A percentile compares a stretch with the other conserved stretches of the same genome.
Conservation (phyloP, 352 stramenopile species). For the Thalassiosira hispida region DNA sequence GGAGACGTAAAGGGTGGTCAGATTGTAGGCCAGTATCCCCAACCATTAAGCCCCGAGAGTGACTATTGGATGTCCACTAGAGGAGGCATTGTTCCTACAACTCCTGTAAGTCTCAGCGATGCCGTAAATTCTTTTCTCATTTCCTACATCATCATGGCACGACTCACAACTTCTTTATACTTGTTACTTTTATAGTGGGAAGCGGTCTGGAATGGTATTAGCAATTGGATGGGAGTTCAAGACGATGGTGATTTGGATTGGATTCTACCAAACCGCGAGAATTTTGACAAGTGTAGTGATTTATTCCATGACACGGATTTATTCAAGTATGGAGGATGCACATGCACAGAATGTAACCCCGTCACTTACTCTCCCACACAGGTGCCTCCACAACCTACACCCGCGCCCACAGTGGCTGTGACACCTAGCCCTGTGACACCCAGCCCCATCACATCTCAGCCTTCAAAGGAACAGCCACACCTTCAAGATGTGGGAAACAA, state of each 20-base stretch:
- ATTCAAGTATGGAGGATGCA: constrained; percentile 30
- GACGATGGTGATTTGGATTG: constrained; percentile 39
- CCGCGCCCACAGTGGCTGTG: background rate
- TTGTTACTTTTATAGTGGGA: no score
- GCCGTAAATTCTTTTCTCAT: no score
- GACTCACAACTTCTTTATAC: no score
- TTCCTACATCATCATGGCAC: no score
- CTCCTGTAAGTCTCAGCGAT: no score
- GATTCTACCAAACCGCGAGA: constrained; percentile 44
- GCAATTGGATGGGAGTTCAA: constrained; percentile 49
- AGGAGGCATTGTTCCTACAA: constrained; percentile 78
- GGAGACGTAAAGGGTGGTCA: constrained; percentile 60
- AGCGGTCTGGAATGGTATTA: constrained; percentile 46
- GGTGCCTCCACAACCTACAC: background rate
- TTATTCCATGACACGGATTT: constrained; percentile 26
- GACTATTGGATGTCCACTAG: constrained; percentile 51
- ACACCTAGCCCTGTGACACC: no score
- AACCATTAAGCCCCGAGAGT: constrained; percentile 42
- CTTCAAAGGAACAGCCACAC: no score
- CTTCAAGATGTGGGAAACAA: background rate
- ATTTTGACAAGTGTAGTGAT: constrained; percentile 24
- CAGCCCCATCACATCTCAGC: no score
- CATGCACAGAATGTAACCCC: constrained; percentile 6
- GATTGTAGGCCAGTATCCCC: constrained; percentile 75
- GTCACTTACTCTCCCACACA: background rate